Base-by-base conservation (phyloP, 2,329 filamentous ascomycete species). In the Calonectria pteridis region DNA sequence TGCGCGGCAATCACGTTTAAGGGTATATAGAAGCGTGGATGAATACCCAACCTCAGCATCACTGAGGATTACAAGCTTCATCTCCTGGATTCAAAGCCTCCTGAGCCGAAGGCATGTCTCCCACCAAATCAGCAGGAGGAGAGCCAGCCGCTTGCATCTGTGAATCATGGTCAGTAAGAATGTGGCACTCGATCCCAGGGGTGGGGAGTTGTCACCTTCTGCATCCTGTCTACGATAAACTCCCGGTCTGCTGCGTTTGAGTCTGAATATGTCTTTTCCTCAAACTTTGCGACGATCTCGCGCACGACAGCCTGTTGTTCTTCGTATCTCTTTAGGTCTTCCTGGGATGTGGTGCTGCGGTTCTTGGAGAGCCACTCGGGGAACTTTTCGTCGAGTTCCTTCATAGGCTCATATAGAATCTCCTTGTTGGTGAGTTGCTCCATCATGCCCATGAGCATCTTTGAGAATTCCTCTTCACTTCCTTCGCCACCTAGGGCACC, bases 381-480 rank as follows among this genome's bases (percentile, higher is more conserved):
- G 82, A 97, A 99, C 85, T 98, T 98, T 67, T 95, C 93, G 83
- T 98, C 88, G 62, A 99, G 88, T 85, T 99, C 97, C 87, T 98
- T 98, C 95, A 99, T 98, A 3, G 97, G 97, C 86, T 99, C 96
- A 83, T 98, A 98, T 65, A 99, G 86, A 76, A 99, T 98, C 79
- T 98, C 97, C 87, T 98, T 98, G 85, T 98, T 98, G 4, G 97
- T 98, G 76, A 99, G 89, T 84, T 99, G 96, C 86, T 98, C 95
- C 96, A 99, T 98, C 95, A 98, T 98, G 68, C 94, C 94, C 89
- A 98, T 92, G 73, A 99, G 91, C 92, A 98, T 95, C 86, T 98
- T 96, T 71, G 95, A 95, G 80, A 98, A 94, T 79, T 98, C 95
- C 79, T 97, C 95, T 71, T 98, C 95, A 65, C 83, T 81, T 46